Evolutionary conservation across 169 alveolate species (phyloP), one percentile per base, ranked within the genome.

Genomic region (Cryptosporidium meleagridis): DNA sequence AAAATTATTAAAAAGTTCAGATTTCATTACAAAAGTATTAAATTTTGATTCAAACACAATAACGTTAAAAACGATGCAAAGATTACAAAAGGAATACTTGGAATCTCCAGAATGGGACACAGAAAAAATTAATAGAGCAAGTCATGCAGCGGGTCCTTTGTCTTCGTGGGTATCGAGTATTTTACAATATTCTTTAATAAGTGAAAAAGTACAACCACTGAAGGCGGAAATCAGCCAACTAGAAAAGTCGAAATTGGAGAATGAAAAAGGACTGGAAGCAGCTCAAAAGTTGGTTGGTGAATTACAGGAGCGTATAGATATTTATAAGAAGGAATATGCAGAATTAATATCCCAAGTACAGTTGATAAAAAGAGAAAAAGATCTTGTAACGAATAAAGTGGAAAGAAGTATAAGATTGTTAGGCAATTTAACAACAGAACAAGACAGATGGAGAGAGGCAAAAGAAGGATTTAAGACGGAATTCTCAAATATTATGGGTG

Each of bases 111-210:
- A 96, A 58, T 98, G 99, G 99, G 97, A 97, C 84, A 95, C 96
- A 16, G 98, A 94, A 26, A 93, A 94, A 86, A 98, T 98, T 44
- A 93, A 93, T 92, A 95, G 93, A 62, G 99, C 99, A 29, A 96
- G 98, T 31, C 93, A 96, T 91, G 99, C 99, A 6, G 99, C 99
- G 8, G 99, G 99, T 10, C 98, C 99, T n/a, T 80, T 98, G 69
- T 98, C 99, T 3, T 94, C 94, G 85, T 97, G 99, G 99, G 98
- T 96, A n/a, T 97, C 94, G 75, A 94, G 98, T 52, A 92, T 95
- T 69, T 91, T 96, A 44, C 92, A 93, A 37, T 96, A 95, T 75
- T 96, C 97, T 48, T 96, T 94, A 62, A 97, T 97, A 16, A 92
- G 94, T 69, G 96, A 95, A 80, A 95, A 95, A 86, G 98, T 98